Base-by-base conservation (phyloP, 2,329 filamentous ascomycete genomes). In the Xylariaceae sp. region DNA sequence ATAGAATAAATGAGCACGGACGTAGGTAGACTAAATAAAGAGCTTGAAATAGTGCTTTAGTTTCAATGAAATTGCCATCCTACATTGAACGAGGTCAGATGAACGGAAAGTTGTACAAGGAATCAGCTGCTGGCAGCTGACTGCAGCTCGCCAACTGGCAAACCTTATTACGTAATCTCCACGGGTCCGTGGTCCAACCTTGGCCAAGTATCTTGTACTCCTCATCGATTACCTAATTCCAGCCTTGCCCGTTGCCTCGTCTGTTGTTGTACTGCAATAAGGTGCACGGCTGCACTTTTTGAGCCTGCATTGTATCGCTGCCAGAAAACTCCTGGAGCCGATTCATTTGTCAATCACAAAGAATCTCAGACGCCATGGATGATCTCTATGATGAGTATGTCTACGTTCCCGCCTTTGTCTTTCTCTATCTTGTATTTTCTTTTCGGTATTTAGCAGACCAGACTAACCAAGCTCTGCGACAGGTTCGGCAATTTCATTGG, bases 401-500 rank as follows among this genome's bases (percentile, higher is more conserved):
- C 22, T 10, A 55, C 13, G 9, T 1, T 19, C 3, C 2, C 12
- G 8, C 19, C 26, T 6, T 29, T 16, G n/a, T 42, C 13, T 12
- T 39, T 43, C 46, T 2, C 30, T 15, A 16, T 10, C 7, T 32
- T 29, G 19, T n/a, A 18, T 21, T 8, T 40, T 47, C n/a, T 43
- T 19, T 12, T 40, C 16, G 2, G 19, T 12, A 29, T 37, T 5
- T 21, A 2, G 42, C 18, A 34, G 19, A 29, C 12, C 41, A 43
- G 12, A 43, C 26, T 57, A 6, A 49, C 62, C 63, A 54, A 67
- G 58, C 30, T 53, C 42, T 47, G 47, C 37, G 32, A 41, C 63
- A 95, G 90, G 79, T 97, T 97, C 76, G 92, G 92, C 68, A 97
- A 97, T 77, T 97, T 94, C 74, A 96, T 97, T 70, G 94, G 94